phyloP scores from a whole-genome alignment of 73 alveolate genomes.

The Paramecium caudatum region DNA sequence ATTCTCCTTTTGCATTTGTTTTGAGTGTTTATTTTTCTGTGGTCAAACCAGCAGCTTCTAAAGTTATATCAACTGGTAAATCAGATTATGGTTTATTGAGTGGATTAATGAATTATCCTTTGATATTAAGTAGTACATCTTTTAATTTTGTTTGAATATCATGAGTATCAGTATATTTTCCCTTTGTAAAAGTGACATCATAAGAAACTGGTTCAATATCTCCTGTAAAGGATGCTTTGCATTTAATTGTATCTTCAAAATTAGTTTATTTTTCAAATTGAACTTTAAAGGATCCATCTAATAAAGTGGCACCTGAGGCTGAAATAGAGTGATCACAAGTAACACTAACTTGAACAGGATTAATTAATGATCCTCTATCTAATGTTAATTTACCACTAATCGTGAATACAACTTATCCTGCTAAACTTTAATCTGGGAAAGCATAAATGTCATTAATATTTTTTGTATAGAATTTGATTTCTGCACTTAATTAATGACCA shows the following conservation, averaged over 20 bases:
- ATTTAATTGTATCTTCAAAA: neutral
- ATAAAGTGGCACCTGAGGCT: neutral
- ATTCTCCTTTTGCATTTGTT: neutral
- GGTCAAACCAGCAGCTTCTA: neutral
- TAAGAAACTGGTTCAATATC: neutral
- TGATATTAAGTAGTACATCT: neutral
- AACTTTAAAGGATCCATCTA: neutral
- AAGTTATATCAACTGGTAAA: neutral
- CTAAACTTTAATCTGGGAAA: neutral
- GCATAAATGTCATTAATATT: neutral
- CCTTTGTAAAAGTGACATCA: conserved; percentile 2
- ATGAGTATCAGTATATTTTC: neutral
- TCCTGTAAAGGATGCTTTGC: neutral
- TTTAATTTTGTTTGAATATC: neutral
- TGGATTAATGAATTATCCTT: conserved; percentile 2
- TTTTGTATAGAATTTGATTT: neutral
- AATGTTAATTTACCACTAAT: neutral
- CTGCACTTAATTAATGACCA: neutral
- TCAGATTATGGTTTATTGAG: neutral
- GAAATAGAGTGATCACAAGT: neutral
- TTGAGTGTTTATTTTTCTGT: neutral
- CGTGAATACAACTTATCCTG: neutral
- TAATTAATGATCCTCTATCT: conserved; percentile 23
- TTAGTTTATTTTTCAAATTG: neutral
- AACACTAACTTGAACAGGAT: conserved; percentile 15